Percentiles rank a stretch among this genome's conserved stretches.
Evolutionary conservation across 129 eudicot genomes (phyloP).

Genomic region (Centella asiatica): DNA sequence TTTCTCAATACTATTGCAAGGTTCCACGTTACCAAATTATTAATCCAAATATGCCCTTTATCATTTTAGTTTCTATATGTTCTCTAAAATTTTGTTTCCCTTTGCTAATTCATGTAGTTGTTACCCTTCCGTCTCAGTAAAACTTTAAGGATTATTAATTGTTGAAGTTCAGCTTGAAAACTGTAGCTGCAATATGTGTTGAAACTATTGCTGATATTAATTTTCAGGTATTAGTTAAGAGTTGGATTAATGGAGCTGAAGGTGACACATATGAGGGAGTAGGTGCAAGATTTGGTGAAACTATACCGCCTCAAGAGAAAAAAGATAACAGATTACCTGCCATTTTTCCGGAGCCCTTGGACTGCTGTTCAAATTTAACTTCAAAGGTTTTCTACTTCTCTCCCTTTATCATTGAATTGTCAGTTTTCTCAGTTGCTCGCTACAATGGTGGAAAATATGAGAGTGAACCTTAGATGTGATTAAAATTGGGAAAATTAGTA

Average conservation of each 20-base stretch:
- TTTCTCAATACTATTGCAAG: too few relatives aligned
- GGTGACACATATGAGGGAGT: conserved; percentile 44
- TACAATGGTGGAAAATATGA: background rate
- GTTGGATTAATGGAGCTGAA: conserved; percentile 45
- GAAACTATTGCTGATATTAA: conserved; percentile 2
- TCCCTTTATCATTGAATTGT: background rate
- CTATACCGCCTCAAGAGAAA: conserved; percentile 33
- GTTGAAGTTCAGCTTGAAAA: background rate
- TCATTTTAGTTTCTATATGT: too few relatives aligned
- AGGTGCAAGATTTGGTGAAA: conserved; percentile 55
- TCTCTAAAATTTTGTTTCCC: background rate
- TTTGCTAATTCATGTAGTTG: too few relatives aligned
- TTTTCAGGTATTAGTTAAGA: conserved; percentile 50
- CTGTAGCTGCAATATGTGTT: background rate
- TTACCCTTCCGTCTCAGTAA: too few relatives aligned
- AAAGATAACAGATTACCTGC: conserved; percentile 32
- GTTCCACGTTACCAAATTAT: too few relatives aligned
- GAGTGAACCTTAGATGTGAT: background rate
- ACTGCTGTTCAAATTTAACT: conserved; percentile 48
- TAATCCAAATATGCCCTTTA: too few relatives aligned
- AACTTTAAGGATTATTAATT: background rate
- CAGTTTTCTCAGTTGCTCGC: background rate
- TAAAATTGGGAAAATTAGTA: background rate
- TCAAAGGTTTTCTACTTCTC: conserved; percentile 34
- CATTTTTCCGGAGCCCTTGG: conserved; percentile 37